These are phyloP conservation scores for Kondoa subrosea DNA, from an alignment of 768 basidiomycete genomes.

Conservation along the genomic window DNA sequence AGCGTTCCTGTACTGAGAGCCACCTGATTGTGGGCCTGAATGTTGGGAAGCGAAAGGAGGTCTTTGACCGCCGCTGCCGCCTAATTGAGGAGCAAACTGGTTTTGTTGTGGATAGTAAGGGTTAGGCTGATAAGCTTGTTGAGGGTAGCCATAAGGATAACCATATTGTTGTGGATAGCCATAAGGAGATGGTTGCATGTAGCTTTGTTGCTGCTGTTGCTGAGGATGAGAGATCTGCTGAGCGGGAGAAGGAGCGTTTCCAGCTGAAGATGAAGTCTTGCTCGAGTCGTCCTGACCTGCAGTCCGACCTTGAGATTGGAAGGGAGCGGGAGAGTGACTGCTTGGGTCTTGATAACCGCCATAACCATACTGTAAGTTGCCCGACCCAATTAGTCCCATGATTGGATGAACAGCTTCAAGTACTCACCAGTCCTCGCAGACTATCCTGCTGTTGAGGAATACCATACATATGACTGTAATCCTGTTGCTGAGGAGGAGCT, in stretches of 20 bases:
- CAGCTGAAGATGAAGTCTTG: background rate
- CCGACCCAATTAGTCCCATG: background rate
- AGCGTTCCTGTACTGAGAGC: background rate
- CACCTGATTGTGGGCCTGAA: background rate
- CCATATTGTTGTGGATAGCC: background rate
- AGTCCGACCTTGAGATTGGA: background rate
- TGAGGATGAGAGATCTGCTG: background rate
- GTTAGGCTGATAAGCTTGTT: background rate
- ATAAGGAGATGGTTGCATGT: background rate
- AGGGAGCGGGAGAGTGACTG: background rate
- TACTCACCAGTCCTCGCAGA: conserved; percentile 16
- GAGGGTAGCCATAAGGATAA: background rate
- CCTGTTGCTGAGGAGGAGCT: conserved; percentile 17
- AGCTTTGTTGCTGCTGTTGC: background rate
- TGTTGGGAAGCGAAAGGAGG: background rate
- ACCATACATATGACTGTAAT: conserved; percentile 25
- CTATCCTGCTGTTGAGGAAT: conserved; percentile 12
- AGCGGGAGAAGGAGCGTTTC: background rate
- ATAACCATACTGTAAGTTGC: background rate
- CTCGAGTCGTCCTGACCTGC: background rate
- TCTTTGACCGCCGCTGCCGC: background rate
- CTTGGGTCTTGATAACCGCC: background rate
- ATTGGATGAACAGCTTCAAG: background rate
- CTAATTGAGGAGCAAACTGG: background rate
- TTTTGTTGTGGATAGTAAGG: background rate